Conservation (phyloP, 352 stramenopile genomes). For the Globisporangium nodosum region DNA sequence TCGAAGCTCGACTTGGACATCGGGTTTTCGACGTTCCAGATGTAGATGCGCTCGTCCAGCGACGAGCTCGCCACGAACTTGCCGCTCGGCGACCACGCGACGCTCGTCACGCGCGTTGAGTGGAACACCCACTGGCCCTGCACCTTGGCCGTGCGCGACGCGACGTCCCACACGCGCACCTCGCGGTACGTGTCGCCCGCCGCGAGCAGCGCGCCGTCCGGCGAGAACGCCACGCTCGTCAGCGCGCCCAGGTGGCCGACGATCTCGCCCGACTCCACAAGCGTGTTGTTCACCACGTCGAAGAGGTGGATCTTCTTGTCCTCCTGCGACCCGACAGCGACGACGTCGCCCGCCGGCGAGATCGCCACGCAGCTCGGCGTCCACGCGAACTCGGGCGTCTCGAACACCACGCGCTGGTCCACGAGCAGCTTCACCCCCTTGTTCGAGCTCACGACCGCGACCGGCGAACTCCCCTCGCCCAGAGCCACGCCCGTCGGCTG, state of each 20-base stretch:
- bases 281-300: slow-evolving; percentile 57
- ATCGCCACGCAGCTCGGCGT: slow-evolving; percentile 75
- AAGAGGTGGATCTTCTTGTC: slow-evolving; percentile 89
- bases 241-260: slow-evolving; percentile 68
- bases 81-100: slow-evolving; percentile 92
- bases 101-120: slow-evolving; percentile 89
- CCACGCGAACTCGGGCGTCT: slow-evolving; percentile 72
- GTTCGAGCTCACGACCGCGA: slow-evolving; percentile 72
- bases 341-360: slow-evolving; percentile 58
- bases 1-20: slow-evolving; percentile 64
- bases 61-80: slow-evolving; percentile 90
- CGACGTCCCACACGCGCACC: slow-evolving; percentile 87
- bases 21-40: slow-evolving; percentile 90
- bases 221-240: slow-evolving; percentile 80
- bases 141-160: slow-evolving; percentile 74
- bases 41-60: slow-evolving; percentile 94
- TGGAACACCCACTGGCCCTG: slow-evolving; percentile 96
- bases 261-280: slow-evolving; percentile 63
- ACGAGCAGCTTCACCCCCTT: slow-evolving; percentile 79
- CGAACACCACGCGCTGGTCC: slow-evolving; percentile 64
- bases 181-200: slow-evolving; percentile 87
- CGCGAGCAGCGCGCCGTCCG: slow-evolving; percentile 76
- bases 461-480: slow-evolving; percentile 30
- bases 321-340: slow-evolving; percentile 73
- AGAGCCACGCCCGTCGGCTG: slow-evolving; percentile 70